Evolutionary conservation across 352 stramenopile species (phyloP), one percentile per base, ranked within the genome.

Genomic region (Phytopythium litorale): DNA sequence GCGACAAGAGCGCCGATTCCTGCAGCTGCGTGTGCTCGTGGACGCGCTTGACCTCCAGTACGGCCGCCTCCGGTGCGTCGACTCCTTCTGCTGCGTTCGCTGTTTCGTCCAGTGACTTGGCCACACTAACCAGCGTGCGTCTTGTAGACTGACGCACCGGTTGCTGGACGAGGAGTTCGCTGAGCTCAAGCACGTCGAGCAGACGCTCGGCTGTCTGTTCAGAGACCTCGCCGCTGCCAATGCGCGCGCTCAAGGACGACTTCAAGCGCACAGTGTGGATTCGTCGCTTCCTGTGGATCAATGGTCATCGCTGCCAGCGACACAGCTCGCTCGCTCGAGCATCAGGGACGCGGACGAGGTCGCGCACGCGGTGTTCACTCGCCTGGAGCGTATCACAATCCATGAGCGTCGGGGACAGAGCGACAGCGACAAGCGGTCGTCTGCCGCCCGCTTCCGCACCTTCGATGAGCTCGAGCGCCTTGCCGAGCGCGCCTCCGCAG

Each of bases 1-100:
- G 73, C 65, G 73, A 0, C 73, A 81, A 43, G 71, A 81, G 52
- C 53, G 76, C 23, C 73, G 71, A 7, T 81, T 79, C 35, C 33
- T 81, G 21, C 59, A 75, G 50, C 46, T 81, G 3, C 63, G 62
- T 6, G 35, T 38, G 21, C 50, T 77, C 12, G 56, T 81, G 4
- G 71, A 79, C 43, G 64, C 59, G 7, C 68, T 81, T 25, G 68
- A 79, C 28, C 64, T 75, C 28, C 73, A 81, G 48, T 63, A 79
- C 28, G 73, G 67, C 12, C 70, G 71, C 3, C 68, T 81, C 18
- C 58, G 65, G 73, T 81, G n/a, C 35, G 67, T n/a, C n/a, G n/a
- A n/a, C n/a, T n/a, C n/a, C n/a, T n/a, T n/a, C n/a, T n/a, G n/a
- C n/a, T n/a, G n/a, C n/a, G n/a, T n/a, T n/a, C n/a, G n/a, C n/a